These are phyloP conservation scores for Barnettozyma botsteinii DNA, from an alignment of 805 yeast genomes.

Conservation along the genomic window DNA sequence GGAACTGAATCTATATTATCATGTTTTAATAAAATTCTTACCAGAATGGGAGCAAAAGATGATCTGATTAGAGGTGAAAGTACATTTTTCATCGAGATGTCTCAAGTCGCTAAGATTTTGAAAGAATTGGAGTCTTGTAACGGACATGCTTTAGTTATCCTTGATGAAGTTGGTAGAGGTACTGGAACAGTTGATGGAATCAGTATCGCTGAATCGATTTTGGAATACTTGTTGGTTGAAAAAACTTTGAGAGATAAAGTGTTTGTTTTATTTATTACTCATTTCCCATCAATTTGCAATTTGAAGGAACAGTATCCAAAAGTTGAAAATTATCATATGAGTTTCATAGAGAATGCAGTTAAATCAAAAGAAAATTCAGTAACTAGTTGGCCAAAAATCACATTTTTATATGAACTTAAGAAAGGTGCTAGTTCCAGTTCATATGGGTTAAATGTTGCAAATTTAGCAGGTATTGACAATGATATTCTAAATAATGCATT, in stretches of 20 bases:
- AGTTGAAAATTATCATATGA: constrained; percentile 85
- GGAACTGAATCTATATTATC: constrained; percentile 62
- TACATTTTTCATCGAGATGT: constrained; percentile 94
- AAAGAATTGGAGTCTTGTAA: constrained; percentile 47
- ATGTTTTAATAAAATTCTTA: constrained; percentile 82
- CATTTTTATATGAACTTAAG: constrained; percentile 83
- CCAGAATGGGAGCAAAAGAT: constrained; percentile 97
- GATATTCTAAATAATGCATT: constrained; percentile 89
- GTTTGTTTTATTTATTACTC: constrained; percentile 90
- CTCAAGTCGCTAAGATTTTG: constrained; percentile 82
- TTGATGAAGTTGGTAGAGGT: constrained; percentile 90
- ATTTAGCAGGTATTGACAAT: constrained; percentile 83
- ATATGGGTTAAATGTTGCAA: constrained; percentile 97
- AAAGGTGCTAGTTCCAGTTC: constrained; percentile 90
- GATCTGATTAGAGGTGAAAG: constrained; percentile 94
- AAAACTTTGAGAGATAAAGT: constrained; percentile 50
- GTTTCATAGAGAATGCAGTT: constrained; percentile 41
- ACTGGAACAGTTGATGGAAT: constrained; percentile 89
- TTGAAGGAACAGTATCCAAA: constrained; percentile 52
- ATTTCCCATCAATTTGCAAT: constrained; percentile 87
- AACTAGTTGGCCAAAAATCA: constrained; percentile 54
- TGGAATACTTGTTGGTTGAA: constrained; percentile 63
- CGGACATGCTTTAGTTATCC: constrained; percentile 68
- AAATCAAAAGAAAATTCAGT: constrained; percentile 14
- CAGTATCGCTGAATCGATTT: constrained; percentile 93